Conservation (phyloP, 2,329 filamentous ascomycete species). For the Cadophora sp. region DNA sequence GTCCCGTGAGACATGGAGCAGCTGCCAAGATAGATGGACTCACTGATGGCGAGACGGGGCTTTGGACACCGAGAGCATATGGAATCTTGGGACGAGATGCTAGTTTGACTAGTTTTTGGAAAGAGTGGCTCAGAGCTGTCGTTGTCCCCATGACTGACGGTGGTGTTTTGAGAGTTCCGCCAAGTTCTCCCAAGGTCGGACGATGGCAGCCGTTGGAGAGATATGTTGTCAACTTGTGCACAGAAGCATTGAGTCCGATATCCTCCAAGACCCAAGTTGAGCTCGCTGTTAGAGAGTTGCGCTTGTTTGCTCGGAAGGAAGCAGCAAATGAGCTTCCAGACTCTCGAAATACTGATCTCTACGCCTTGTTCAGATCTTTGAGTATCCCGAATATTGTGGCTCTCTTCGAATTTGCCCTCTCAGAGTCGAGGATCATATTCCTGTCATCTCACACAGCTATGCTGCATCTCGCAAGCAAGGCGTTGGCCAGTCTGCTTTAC, state of each 20-base stretch:
- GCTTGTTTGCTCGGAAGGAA: slow-evolving; percentile 91
- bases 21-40: slow-evolving; percentile 97
- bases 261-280: slow-evolving; percentile 97
- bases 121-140: slow-evolving; percentile 94
- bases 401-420: slow-evolving; percentile 90
- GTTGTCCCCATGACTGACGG: slow-evolving; percentile 97
- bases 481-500: slow-evolving; percentile 85
- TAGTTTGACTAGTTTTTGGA: slow-evolving; percentile 91
- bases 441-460: slow-evolving; percentile 95
- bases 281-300: slow-evolving; percentile 85
- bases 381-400: slow-evolving; percentile 92
- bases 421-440: slow-evolving; percentile 94
- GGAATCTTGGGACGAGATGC: slow-evolving; percentile 88
- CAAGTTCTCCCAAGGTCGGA: slow-evolving; percentile 88
- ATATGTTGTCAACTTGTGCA: slow-evolving; percentile 96
- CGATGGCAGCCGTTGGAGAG: slow-evolving; percentile 96
- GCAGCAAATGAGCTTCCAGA: slow-evolving; percentile 92
- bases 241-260: slow-evolving; percentile 90
- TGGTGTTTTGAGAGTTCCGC: slow-evolving; percentile 78
- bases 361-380: slow-evolving; percentile 87
- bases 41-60: slow-evolving; percentile 91
- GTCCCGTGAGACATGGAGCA: slow-evolving; percentile 90
- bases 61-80: slow-evolving; percentile 95
- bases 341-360: slow-evolving; percentile 89
- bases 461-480: slow-evolving; percentile 90